Conservation (phyloP, 2,329 filamentous ascomycete genomes). For the Didymella arachidicola region DNA sequence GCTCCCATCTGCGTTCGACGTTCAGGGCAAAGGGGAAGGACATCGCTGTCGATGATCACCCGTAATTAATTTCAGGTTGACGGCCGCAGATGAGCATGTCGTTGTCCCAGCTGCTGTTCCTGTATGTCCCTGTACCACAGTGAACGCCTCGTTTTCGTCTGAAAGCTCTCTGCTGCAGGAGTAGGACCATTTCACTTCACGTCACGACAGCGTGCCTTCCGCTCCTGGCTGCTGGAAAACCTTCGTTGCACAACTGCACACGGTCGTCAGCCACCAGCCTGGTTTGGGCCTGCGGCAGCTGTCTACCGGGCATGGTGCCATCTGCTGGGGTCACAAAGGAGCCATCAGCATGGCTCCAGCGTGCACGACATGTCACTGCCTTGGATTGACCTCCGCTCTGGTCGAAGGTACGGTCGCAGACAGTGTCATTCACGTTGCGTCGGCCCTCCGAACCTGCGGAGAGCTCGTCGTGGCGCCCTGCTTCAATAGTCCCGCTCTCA, state of each 20-base stretch:
- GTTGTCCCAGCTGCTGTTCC: conserved; percentile 32
- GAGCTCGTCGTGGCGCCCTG: conserved; percentile 19
- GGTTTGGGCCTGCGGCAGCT: conserved; percentile 46
- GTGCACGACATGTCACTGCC: conserved; percentile 36
- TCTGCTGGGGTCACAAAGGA: conserved; percentile 32
- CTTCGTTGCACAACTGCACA: conserved; percentile 34
- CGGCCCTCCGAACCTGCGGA: conserved; percentile 31
- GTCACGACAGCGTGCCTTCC: conserved; percentile 31
- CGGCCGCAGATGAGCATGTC: conserved; percentile 8
- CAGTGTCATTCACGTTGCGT: conserved; percentile 29
- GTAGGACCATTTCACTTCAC: conserved; percentile 32
- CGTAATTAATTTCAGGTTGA: conserved; percentile 16
- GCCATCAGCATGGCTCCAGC: conserved; percentile 40
- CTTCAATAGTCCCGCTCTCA: conserved; percentile 29
- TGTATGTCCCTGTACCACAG: conserved; percentile 41
- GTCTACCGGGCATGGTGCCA: conserved; percentile 41
- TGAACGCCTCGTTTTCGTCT: conserved; percentile 35
- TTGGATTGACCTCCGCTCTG: conserved; percentile 37
- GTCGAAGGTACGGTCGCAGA: conserved; percentile 20
- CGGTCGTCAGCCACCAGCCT: conserved; percentile 42
- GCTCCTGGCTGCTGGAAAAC: conserved; percentile 40
- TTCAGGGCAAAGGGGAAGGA: conserved; percentile 8
- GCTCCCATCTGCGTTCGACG: conserved; percentile 24
- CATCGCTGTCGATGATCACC: conserved; percentile 36
- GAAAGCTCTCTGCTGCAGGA: conserved; percentile 36